phyloP scores from a whole-genome alignment of 2,329 filamentous ascomycete species.

The Exophiala xenobiotica region DNA sequence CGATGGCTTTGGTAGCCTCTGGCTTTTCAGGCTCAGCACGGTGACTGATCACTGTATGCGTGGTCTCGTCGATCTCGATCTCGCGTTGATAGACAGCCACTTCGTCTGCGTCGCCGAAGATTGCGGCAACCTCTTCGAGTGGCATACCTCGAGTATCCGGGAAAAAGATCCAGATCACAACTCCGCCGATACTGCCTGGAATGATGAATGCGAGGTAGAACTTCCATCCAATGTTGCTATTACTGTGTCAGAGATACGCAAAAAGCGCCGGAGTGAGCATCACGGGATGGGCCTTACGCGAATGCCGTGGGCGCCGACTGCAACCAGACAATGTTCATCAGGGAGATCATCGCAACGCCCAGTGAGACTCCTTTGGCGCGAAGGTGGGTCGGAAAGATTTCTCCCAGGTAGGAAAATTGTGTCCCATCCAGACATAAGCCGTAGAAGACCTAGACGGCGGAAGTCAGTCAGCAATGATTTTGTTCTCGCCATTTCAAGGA shows the following conservation, averaged over 20 bases:
- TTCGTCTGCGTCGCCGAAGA: constrained; percentile 30
- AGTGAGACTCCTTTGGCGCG: constrained; percentile 34
- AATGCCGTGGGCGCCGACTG: constrained; percentile 35
- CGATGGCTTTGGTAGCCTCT: too few relatives aligned
- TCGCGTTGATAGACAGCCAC: constrained; percentile 25
- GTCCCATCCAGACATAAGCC: constrained; percentile 47
- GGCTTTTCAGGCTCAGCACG: too few relatives aligned
- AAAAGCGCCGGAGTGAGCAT: too few relatives aligned
- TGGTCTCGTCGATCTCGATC: constrained; percentile 24
- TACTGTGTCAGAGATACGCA: background rate
- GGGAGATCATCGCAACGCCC: constrained; percentile 38
- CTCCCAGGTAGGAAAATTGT: constrained; percentile 48
- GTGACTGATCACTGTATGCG: too few relatives aligned
- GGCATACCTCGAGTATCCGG: constrained; percentile 35
- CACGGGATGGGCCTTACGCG: constrained; percentile 19
- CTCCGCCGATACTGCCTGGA: constrained; percentile 26
- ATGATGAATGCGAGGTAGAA: constrained; percentile 43
- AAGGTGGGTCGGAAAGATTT: constrained; percentile 47
- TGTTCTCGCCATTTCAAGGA: too few relatives aligned
- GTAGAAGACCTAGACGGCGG: constrained; percentile 39
- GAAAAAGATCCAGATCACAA: constrained; percentile 32
- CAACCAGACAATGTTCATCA: constrained; percentile 41
- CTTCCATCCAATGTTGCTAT: constrained; percentile 34
- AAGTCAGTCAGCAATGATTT: too few relatives aligned
- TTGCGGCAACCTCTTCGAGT: constrained; percentile 34